Evolutionary conservation across 2,329 filamentous ascomycete genomes (phyloP).

Genomic region (Emericellopsis cladophorae): DNA sequence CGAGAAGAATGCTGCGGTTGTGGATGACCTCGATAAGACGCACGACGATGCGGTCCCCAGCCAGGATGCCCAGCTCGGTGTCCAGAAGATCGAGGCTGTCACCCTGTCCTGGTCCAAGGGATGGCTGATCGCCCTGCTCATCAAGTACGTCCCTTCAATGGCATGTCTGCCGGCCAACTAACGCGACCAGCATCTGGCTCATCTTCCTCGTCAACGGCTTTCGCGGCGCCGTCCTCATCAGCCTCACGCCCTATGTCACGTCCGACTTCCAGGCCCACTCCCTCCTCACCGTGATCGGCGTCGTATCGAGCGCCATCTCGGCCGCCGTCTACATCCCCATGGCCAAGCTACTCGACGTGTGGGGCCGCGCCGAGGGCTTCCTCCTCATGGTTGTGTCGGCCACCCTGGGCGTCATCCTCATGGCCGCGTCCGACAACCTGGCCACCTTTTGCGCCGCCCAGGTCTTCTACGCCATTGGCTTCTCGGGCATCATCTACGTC

Average conservation of each 20-base stretch:
- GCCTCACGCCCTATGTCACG: constrained; percentile 18
- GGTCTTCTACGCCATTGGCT: constrained; percentile 47
- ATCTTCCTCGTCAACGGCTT: constrained; percentile 29
- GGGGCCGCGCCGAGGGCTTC: constrained; percentile 21
- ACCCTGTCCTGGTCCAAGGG: not conserved
- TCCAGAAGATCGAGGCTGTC: not conserved
- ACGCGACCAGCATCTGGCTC: constrained; percentile 22
- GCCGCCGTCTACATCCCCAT: constrained; percentile 12
- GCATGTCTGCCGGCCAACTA: not conserved
- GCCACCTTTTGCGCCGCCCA: constrained; percentile 17
- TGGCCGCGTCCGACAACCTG: constrained; percentile 37
- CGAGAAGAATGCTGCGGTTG: too few relatives aligned
- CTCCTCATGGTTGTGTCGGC: constrained; percentile 14
- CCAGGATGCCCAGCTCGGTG: constrained; percentile 2
- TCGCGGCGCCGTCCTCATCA: constrained; percentile 21
- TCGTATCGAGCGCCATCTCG: constrained; percentile 24
- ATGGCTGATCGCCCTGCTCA: not conserved
- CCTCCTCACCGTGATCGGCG: constrained; percentile 28
- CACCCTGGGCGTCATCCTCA: constrained; percentile 35
- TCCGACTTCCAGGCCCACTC: constrained; percentile 18
- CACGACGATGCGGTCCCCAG: constrained; percentile 5
- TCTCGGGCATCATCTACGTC: constrained; percentile 40
- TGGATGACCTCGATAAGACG: not conserved
- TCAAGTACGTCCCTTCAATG: constrained; percentile 1
- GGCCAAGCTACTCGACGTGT: constrained; percentile 23